phyloP scores from a whole-genome alignment of 2,329 filamentous ascomycete genomes.

The Aspergillus calidoustus region DNA sequence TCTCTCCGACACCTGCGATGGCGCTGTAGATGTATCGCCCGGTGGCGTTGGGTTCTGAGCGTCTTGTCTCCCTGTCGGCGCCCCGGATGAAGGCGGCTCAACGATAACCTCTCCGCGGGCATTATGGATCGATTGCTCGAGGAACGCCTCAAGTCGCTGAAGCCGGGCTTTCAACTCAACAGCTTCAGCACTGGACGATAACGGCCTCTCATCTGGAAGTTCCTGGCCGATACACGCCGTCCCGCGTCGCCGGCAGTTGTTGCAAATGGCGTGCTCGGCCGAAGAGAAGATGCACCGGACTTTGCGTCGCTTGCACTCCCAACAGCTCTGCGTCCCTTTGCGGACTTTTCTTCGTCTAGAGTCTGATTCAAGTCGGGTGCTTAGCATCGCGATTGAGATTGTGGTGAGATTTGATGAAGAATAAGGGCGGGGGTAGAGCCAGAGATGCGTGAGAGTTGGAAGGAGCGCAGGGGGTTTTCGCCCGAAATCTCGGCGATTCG shows the following conservation, averaged over 20 bases:
- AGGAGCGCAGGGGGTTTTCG: not conserved
- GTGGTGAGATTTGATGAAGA: not conserved
- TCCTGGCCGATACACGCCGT: slow-evolving; percentile 54
- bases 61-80: not conserved
- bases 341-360: slow-evolving; percentile 33
- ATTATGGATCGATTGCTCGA: slow-evolving; percentile 1
- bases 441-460: not conserved
- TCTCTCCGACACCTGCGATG: not conserved
- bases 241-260: slow-evolving; percentile 34
- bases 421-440: too few relatives aligned
- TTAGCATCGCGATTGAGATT: not conserved
- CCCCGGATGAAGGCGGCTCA: not conserved
- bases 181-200: slow-evolving; percentile 23
- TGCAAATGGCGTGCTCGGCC: slow-evolving; percentile 26
- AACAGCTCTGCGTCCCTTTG: slow-evolving; percentile 41
- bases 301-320: slow-evolving; percentile 36
- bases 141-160: not conserved
- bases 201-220: slow-evolving; percentile 41
- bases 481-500: slow-evolving; percentile 4
- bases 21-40: not conserved
- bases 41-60: not conserved
- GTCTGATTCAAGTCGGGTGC: not conserved
- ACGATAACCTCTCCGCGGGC: not conserved
- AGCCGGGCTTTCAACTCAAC: slow-evolving; percentile 11
- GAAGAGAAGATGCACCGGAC: slow-evolving; percentile 37